phyloP scores from a whole-genome alignment of 805 yeast species.

The Candida cerambycidarum region DNA sequence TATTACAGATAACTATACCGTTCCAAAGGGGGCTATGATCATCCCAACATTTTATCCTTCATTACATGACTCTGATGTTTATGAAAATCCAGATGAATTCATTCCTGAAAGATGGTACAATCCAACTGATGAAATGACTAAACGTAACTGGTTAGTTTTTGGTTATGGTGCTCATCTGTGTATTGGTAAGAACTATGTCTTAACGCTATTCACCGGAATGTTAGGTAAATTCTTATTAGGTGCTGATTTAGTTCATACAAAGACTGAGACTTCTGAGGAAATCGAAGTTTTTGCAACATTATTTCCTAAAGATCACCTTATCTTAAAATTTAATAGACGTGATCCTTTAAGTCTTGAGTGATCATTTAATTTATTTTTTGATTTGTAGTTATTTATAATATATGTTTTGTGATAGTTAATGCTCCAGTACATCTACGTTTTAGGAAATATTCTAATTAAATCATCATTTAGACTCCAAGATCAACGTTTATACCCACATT shows the following conservation, averaged over 20 bases:
- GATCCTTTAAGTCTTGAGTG: constrained; percentile 40
- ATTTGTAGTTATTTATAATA: neutral
- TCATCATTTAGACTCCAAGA: no score
- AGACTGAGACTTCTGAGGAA: constrained; percentile 83
- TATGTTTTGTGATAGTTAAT: neutral
- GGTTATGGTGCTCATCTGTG: constrained; percentile 98
- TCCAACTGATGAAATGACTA: constrained; percentile 69
- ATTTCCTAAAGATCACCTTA: constrained; percentile 95
- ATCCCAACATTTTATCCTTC: constrained; percentile 96
- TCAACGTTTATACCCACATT: no score
- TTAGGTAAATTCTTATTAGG: constrained; percentile 87
- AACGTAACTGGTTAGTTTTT: constrained; percentile 93
- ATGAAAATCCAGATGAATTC: constrained; percentile 90
- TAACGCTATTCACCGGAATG: constrained; percentile 84
- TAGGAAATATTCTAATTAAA: no score
- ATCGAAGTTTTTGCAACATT: constrained; percentile 97
- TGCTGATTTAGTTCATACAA: constrained; percentile 77
- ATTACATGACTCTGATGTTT: constrained; percentile 95
- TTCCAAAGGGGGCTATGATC: constrained; percentile 96
- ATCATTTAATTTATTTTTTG: neutral
- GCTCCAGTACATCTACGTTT: neutral
- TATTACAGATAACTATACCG: constrained; percentile 77
- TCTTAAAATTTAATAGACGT: constrained; percentile 69
- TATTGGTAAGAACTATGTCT: constrained; percentile 90
- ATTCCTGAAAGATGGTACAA: constrained; percentile 97